Evolutionary conservation across 108 stramenopile species (phyloP), one percentile per base, ranked within the genome.

Genomic region (Nitzschia sp.): DNA sequence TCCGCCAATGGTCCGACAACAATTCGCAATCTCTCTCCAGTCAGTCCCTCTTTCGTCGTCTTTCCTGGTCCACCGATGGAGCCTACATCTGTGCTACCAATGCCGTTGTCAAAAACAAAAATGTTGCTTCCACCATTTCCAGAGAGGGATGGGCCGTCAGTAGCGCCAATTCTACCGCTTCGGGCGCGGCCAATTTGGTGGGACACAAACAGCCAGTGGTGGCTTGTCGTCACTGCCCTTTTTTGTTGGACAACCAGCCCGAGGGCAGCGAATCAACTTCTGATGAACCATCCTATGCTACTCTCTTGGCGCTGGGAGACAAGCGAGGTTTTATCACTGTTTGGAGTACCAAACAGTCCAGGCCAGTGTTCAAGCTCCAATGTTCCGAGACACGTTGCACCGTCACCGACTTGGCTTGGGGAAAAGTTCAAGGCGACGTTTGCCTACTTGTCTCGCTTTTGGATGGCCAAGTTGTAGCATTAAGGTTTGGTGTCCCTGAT

Each of bases 171-270:
- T 51, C 68, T n/a, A 70, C 70, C 12, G 75, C 64, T 0, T 60
- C 75, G 50, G 92, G 92, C 55, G 92, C 92, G 6, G 92, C 89
- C 44, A 94, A 86, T 63, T 70, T 94, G 24, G 92, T 94, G n/a
- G 92, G 92, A 41, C 92, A 94, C 73, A 94, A 94, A 58, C 89
- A 90, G 62, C 89, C 92, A 14, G 89, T 94, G 6, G 92, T 94
- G 20, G 83, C 65, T 2, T 84, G 85, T 69, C 78, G 90, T 51
- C 92, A 94, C 68, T 91, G 88, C 57, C 85, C 92, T 7, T 67
- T 86, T 15, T 73, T 90, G 62, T 71, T 94, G 41, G 57, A 68
- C 8, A 80, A 53, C 17, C 77, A 57, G 44, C 59, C 43, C 0
- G 75, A 72, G 8, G 66, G 53, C 14, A 74, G 80, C 10, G 71